Percentiles rank a stretch among this genome's conserved stretches.
These are phyloP conservation scores for Anethum foeniculum DNA, from an alignment of 140 eudicot species.

Conservation along the genomic window DNA sequence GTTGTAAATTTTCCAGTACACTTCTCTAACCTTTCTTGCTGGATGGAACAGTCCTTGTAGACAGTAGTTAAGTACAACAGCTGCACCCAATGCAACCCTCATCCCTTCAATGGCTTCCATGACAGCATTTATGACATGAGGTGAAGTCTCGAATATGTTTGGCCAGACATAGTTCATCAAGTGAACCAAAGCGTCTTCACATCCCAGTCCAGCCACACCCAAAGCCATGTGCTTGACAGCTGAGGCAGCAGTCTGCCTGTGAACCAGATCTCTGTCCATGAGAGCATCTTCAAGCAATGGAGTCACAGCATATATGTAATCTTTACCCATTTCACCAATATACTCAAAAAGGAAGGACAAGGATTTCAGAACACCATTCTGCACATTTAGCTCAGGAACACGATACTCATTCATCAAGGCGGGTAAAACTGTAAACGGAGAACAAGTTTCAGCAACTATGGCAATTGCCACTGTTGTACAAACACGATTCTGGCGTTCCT, in stretches of 20 bases:
- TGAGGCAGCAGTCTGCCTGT: constrained; percentile 84
- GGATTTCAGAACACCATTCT: constrained; percentile 82
- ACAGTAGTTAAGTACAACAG: constrained; percentile 79
- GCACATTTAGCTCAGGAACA: constrained; percentile 88
- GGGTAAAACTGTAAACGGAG: constrained; percentile 87
- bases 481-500: constrained; percentile 95
- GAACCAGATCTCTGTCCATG: constrained; percentile 89
- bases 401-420: constrained; percentile 97
- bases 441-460: constrained; percentile 98
- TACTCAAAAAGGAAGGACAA: constrained; percentile 86
- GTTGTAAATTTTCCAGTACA: constrained; percentile 91
- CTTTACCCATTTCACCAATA: constrained; percentile 97
- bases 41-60: constrained; percentile 94
- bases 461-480: constrained; percentile 99
- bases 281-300: constrained; percentile 91
- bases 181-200: constrained; percentile 88
- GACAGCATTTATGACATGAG: constrained; percentile 86
- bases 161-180: constrained; percentile 90
- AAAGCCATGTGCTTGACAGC: constrained; percentile 95
- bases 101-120: constrained; percentile 97
- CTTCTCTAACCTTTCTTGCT: constrained; percentile 93
- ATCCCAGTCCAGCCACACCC: constrained; percentile 91
- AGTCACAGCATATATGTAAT: constrained; percentile 84
- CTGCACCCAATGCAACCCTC: constrained; percentile 88
- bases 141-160: constrained; percentile 93